Evolutionary conservation across 164 flowering plant species (phyloP).

Genomic region (Vitis vinifera): ASM3070453v1 NC_081817.1:5897001-5897500

Average conservation of each 20-base stretch:
- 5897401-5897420: slow-evolving; percentile 72
- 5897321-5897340: slow-evolving; percentile 55
- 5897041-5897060: slow-evolving; percentile 35
- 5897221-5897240: slow-evolving; percentile 53
- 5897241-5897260: slow-evolving; percentile 74
- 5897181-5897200: slow-evolving; percentile 75
- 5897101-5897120: slow-evolving; percentile 33
- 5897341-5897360: slow-evolving; percentile 62
- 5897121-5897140: slow-evolving; percentile 33
- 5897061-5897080: slow-evolving; percentile 74
- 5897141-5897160: slow-evolving; percentile 76
- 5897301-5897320: slow-evolving; percentile 57
- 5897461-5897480: slow-evolving; percentile 51
- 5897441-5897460: slow-evolving; percentile 64
- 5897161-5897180: slow-evolving; percentile 64
- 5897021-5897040: neutral
- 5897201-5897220: slow-evolving; percentile 66
- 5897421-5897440: slow-evolving; percentile 65
- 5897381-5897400: slow-evolving; percentile 64
- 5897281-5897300: slow-evolving; percentile 65
- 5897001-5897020: neutral
- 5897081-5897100: slow-evolving; percentile 52
- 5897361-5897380: slow-evolving; percentile 70
- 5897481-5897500: slow-evolving; percentile 14
- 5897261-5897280: slow-evolving; percentile 70